phyloP scores from a whole-genome alignment of 306 rosid species.

The Begonia fuchsioides region DNA sequence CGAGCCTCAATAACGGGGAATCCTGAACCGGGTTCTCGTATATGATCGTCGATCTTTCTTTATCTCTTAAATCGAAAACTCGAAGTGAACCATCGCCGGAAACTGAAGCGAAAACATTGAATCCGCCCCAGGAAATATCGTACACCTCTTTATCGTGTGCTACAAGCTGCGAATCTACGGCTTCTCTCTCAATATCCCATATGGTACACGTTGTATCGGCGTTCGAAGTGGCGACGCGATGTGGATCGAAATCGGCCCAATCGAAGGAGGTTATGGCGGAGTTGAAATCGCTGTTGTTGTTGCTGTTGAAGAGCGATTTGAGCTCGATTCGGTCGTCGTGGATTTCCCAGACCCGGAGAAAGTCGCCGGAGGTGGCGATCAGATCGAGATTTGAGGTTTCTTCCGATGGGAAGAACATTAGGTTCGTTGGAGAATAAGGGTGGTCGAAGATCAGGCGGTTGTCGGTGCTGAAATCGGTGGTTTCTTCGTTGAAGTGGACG shows the following conservation, averaged over 20 bases:
- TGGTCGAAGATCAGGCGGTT: conserved; percentile 36
- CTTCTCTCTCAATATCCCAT: conserved; percentile 52
- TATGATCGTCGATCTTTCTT: conserved; percentile 51
- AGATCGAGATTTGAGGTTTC: conserved; percentile 33
- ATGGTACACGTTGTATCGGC: conserved; percentile 47
- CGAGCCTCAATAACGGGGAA: conserved; percentile 37
- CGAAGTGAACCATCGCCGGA: conserved; percentile 62
- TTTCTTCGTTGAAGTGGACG: conserved; percentile 29
- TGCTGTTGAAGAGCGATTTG: conserved; percentile 31
- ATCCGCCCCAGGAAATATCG: conserved; percentile 64
- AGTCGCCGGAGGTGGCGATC: conserved; percentile 52
- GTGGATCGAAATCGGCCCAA: conserved; percentile 30
- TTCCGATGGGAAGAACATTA: conserved; percentile 58
- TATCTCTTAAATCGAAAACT: conserved; percentile 44
- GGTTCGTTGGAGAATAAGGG: conserved; percentile 54
- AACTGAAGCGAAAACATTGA: conserved; percentile 48
- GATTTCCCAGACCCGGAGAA: conserved; percentile 49
- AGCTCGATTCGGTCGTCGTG: conserved; percentile 39
- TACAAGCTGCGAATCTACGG: conserved; percentile 41
- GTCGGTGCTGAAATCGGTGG: conserved; percentile 29
- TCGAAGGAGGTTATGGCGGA: conserved; percentile 48
- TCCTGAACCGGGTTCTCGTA: conserved; percentile 35
- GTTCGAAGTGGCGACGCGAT: conserved; percentile 29
- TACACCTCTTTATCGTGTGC: conserved; percentile 66
- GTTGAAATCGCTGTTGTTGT: conserved; percentile 30